phyloP scores from a whole-genome alignment of 169 alveolate genomes.

The Fabrea salina region DNA sequence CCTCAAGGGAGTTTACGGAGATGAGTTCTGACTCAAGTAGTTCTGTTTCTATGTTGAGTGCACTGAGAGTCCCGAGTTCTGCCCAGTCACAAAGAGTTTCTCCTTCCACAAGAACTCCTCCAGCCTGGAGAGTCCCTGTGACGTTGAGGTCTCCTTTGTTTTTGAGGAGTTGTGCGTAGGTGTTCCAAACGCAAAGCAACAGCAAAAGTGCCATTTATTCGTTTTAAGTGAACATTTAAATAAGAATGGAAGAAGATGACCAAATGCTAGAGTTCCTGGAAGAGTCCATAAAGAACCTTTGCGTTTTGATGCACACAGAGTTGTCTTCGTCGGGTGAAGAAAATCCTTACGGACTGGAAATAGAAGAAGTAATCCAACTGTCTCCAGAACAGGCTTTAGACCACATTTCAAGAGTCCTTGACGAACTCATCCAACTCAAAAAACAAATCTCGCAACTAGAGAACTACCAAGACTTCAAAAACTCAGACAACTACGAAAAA shows the following conservation, averaged over 20 bases:
- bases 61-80: too few relatives aligned
- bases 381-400: background rate
- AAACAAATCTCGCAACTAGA: background rate
- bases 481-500: conserved; percentile 13
- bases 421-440: background rate
- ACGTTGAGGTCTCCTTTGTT: too few relatives aligned
- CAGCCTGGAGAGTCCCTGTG: too few relatives aligned
- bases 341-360: background rate
- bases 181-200: too few relatives aligned
- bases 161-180: too few relatives aligned
- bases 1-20: too few relatives aligned
- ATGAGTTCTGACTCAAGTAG: too few relatives aligned
- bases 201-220: too few relatives aligned
- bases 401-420: background rate
- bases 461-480: background rate
- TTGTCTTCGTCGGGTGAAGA: background rate
- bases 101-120: too few relatives aligned
- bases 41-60: too few relatives aligned
- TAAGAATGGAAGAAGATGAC: background rate
- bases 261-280: background rate
- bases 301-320: background rate
- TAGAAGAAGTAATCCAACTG: background rate
- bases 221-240: too few relatives aligned
- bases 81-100: too few relatives aligned
- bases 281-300: background rate